A percentile compares a stretch with the other conserved stretches of the same genome.
Evolutionary conservation across 2,329 filamentous ascomycete species (phyloP).

Genomic region (Fusarium sp.): DNA sequence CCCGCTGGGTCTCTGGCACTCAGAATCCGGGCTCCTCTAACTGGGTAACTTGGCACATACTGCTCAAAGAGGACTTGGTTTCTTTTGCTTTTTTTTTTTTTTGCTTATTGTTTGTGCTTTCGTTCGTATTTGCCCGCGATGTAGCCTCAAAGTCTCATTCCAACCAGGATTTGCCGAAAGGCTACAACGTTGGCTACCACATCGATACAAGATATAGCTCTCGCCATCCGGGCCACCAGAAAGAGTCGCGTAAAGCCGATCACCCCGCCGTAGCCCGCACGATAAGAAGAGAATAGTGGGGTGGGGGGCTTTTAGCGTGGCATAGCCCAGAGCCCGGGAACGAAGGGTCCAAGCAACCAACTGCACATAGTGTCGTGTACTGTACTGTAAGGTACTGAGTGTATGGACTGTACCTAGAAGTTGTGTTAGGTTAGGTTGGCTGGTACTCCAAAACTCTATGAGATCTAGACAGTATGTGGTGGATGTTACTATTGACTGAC

Average conservation of each 20-base stretch:
- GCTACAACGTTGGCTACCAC: conserved; percentile 15
- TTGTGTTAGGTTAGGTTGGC: not conserved
- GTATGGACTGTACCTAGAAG: conserved; percentile 1
- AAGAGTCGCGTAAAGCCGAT: conserved; percentile 17
- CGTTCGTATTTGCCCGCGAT: conserved; percentile 24
- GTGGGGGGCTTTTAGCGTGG: conserved; percentile 4
- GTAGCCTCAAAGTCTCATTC: conserved; percentile 24
- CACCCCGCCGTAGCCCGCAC: conserved; percentile 22
- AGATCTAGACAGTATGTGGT: conserved; percentile 1
- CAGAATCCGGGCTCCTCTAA: conserved; percentile 5
- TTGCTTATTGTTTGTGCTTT: not conserved
- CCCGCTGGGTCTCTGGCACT: conserved; percentile 26
- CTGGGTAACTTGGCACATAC: not conserved
- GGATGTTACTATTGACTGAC: conserved; percentile 8
- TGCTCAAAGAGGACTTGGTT: not conserved
- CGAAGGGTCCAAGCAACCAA: conserved; percentile 17
- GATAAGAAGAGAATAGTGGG: conserved; percentile 27
- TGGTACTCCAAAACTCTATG: conserved; percentile 23
- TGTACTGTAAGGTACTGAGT: conserved; percentile 18
- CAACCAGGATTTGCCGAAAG: conserved; percentile 23
- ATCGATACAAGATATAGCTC: conserved; percentile 9
- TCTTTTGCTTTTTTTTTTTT: not conserved
- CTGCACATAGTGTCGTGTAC: not conserved
- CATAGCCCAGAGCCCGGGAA: conserved; percentile 18
- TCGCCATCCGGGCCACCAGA: conserved; percentile 20